Evolutionary conservation across 2,329 filamentous ascomycete species (phyloP), one percentile per base, ranked within the genome.

Genomic region (Monosporascus sp.): DNA sequence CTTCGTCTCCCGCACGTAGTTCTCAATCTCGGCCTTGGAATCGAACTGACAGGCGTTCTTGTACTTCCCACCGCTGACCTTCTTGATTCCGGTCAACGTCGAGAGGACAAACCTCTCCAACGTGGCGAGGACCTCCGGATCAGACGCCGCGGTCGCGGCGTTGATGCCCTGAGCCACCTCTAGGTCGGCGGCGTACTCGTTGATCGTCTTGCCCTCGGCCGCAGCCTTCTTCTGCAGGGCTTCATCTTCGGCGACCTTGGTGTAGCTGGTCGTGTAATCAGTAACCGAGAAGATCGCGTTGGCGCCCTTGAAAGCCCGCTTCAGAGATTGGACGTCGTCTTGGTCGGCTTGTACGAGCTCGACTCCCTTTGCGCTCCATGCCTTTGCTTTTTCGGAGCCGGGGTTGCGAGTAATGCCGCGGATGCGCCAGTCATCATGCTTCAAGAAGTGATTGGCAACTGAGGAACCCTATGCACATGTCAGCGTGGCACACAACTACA

Each of bases 201-300:
- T 48, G 6, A 54, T 17, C 7, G 54, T 44, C 31, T 53, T 47
- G 14, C 52, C 55, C 11, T 52, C 43, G 6, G 44, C 25, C 50
- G 22, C 31, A n/a, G 49, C 53, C 37, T 52, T 53, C 14, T 37
- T 15, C 17, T 52, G 48, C 18, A 49, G 24, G 25, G 39, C 47
- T 8, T 22, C 31, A 27, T 55, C 47, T 37, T 43, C 43, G 39
- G n/a, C 46, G n/a, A 55, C 50, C 2, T 38, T 39, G 47, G 52
- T 25, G 41, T 47, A 52, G 46, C 38, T 44, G 25, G 39, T 25
- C n/a, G 43, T 51, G 48, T 58, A 66, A 51, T 72, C 66, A 3
- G 69, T 73, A 22, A 68, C 64, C 46, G 63, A 62, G 65, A 73
- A 75, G 56, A 75, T 70, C 51, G 60, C 60, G 38, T 63, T 63